Percentiles rank a stretch among this genome's conserved stretches.
phyloP scores from a whole-genome alignment of 169 alveolate genomes.

The Plasmodium fragile region DNA sequence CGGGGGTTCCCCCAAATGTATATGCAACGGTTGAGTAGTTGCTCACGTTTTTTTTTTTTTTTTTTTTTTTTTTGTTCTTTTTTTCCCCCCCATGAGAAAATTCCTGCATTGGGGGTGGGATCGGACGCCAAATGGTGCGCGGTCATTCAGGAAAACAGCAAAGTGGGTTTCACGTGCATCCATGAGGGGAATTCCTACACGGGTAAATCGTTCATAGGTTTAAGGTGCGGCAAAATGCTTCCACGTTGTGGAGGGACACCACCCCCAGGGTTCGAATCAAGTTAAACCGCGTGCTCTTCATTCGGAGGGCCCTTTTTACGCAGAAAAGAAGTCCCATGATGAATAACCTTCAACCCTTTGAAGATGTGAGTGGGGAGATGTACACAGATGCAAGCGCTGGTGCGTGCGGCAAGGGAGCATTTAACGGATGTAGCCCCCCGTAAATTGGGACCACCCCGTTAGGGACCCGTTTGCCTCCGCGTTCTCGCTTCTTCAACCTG shows the following conservation, averaged over 20 bases:
- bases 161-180: not conserved
- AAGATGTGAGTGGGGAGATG: too few species aligned
- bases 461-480: too few species aligned
- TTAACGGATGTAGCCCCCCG: too few species aligned
- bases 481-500: not conserved
- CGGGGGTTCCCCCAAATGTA: not conserved
- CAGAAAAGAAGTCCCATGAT: not conserved
- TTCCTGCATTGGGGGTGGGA: not conserved
- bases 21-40: not conserved
- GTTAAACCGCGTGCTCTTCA: not conserved
- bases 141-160: not conserved
- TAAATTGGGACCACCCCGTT: too few species aligned
- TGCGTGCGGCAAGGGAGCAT: too few species aligned
- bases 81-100: not conserved
- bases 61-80: not conserved
- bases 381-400: too few species aligned
- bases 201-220: not conserved
- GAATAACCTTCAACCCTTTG: too few species aligned
- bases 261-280: not conserved
- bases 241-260: not conserved
- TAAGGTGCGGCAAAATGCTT: not conserved
- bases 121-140: not conserved
- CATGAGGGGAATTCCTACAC: not conserved
- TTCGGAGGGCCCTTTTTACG: not conserved
- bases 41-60: not conserved